Evolutionary conservation across 2,329 filamentous ascomycete genomes (phyloP).

Genomic region (Cordyceps cicadae): DNA sequence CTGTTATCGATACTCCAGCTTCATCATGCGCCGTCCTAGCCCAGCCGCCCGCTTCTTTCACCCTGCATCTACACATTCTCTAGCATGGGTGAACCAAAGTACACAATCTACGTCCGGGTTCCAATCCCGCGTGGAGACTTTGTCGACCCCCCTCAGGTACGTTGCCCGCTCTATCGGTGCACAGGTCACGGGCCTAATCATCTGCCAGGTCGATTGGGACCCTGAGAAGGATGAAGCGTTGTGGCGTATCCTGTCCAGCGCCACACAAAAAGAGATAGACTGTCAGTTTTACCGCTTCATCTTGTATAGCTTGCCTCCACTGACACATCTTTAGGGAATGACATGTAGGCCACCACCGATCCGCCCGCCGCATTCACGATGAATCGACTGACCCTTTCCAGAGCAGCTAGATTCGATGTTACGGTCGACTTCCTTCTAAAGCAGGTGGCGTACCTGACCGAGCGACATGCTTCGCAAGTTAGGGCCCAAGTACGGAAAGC

Average conservation of each 20-base stretch:
- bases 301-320: background rate
- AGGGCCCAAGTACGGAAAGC: slow-evolving; percentile 81
- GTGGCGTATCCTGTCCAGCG: slow-evolving; percentile 82
- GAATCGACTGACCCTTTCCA: slow-evolving; percentile 26
- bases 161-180: slow-evolving; percentile 20
- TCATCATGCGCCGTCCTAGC: background rate
- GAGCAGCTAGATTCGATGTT: slow-evolving; percentile 71
- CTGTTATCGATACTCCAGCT: slow-evolving; percentile 3
- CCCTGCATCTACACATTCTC: slow-evolving; percentile 1
- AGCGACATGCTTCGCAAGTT: slow-evolving; percentile 82
- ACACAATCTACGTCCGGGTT: slow-evolving; percentile 79
- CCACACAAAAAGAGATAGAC: slow-evolving; percentile 75
- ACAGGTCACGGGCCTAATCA: slow-evolving; percentile 18
- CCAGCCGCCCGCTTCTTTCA: background rate
- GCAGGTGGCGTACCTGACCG: slow-evolving; percentile 89
- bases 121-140: slow-evolving; percentile 83
- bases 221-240: slow-evolving; percentile 75
- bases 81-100: slow-evolving; percentile 44
- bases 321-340: slow-evolving; percentile 50
- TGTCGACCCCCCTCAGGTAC: slow-evolving; percentile 77
- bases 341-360: slow-evolving; percentile 43
- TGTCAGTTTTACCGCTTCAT: slow-evolving; percentile 47
- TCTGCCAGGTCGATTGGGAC: slow-evolving; percentile 72
- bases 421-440: slow-evolving; percentile 82
- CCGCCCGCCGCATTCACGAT: background rate